Base-by-base conservation (phyloP, 345 rosid species). In the Gossypioides kirkii region DNA sequence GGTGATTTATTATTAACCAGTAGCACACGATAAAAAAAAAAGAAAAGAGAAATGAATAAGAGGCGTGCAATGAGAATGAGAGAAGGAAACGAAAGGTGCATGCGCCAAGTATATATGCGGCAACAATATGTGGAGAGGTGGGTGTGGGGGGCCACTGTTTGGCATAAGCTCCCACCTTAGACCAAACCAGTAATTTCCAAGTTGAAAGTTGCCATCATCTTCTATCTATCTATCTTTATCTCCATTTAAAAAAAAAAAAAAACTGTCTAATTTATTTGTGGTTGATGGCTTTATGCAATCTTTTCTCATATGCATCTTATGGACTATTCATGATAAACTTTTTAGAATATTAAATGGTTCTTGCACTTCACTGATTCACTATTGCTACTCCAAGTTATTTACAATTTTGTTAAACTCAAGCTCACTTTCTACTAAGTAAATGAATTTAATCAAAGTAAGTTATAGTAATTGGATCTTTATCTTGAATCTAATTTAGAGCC, bases 231-330 rank as follows among this genome's bases (percentile, higher is more conserved):
- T 45, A 22, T 56, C 10, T 13, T 43, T 22, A 8, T 25, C 16
- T 38, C 11, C 8, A 22, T 17, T 50, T n/a, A 0, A 13, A 16
- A 47, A 5, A 4, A 50, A 0, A 13, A 16, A 47, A 5, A 4
- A 50, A 50, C 0, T 6, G 1, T 9, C 13, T 28, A 49, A 26
- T 49, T 49, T 68, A 23, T 41, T 46, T 45, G 42, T 10, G 54
- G n/a, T 23, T 47, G 23, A 22, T 20, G 17, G 0, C 38, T 32
- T 32, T 5, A 5, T 32, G 38, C 38, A n/a, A 43, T 16, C 41
- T 45, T 71, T 4, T 73, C 50, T 69, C 72, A 71, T 80, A 56
- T 62, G 53, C 14, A 46, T 65, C 49, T 70, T 78, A 77, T 63
- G 77, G 73, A 69, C 43, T 65, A 43, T 65, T 6, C 58, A 50